phyloP scores from a whole-genome alignment of 208 protist genomes.

The Lotmaria passim region DNA sequence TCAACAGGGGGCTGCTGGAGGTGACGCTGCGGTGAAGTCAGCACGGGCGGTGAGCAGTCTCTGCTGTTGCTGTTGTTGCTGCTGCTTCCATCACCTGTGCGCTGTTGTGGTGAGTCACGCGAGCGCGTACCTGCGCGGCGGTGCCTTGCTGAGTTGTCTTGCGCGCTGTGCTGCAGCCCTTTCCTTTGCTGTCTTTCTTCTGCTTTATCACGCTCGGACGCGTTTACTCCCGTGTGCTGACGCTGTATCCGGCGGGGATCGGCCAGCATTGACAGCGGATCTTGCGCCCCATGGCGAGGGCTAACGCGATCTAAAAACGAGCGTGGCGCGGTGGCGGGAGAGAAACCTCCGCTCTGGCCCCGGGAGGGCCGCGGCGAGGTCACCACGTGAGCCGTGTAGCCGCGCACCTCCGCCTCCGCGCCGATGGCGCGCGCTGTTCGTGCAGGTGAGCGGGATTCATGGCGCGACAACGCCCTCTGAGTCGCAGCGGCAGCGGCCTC shows the following conservation, averaged over 20 bases:
- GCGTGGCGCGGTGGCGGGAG: not conserved
- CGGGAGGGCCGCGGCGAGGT: constrained; percentile 3
- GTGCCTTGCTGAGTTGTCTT: no score
- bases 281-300: not conserved
- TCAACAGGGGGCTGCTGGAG: not conserved
- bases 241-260: constrained; percentile 6
- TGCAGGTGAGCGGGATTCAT: no score
- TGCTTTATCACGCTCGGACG: not conserved
- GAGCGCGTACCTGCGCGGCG: no score
- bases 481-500: not conserved
- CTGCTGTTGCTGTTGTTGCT: not conserved
- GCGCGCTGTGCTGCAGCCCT: no score
- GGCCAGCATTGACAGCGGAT: constrained; percentile 7
- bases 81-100: not conserved
- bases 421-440: no score
- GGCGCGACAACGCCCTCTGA: no score
- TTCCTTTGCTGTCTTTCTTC: no score
- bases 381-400: constrained; percentile 1
- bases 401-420: no score
- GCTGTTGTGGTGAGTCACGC: not conserved
- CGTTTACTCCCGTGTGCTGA: not conserved
- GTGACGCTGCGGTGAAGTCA: constrained; percentile 5
- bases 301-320: not conserved
- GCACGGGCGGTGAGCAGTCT: constrained; percentile 7
- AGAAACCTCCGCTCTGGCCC: not conserved